Evolutionary conservation across 2,329 filamentous ascomycete genomes (phyloP).

Genomic region (Sphaerulina musiva): DNA sequence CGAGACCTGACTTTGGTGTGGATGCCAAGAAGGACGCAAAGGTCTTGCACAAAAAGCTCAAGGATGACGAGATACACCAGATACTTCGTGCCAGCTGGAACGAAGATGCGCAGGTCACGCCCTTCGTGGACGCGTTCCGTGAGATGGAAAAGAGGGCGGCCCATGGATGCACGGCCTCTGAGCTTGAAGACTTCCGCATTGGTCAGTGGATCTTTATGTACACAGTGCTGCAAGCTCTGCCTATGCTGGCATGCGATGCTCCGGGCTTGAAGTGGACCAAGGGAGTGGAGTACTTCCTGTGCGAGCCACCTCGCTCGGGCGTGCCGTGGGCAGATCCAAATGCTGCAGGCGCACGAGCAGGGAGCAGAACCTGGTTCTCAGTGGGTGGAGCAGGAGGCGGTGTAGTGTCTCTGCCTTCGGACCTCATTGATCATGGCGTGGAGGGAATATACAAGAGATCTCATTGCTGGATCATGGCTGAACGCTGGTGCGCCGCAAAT

Average conservation of each 20-base stretch:
- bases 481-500: constrained; percentile 51
- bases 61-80: constrained; percentile 68
- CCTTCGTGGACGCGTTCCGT: constrained; percentile 64
- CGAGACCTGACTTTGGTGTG: constrained; percentile 60
- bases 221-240: constrained; percentile 67
- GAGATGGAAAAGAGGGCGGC: constrained; percentile 65
- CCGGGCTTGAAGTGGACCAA: constrained; percentile 62
- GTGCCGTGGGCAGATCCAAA: constrained; percentile 60
- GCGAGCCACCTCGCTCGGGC: constrained; percentile 64
- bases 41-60: constrained; percentile 63
- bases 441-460: constrained; percentile 63
- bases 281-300: constrained; percentile 75
- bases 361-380: constrained; percentile 61
- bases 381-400: constrained; percentile 57
- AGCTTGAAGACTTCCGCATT: constrained; percentile 63
- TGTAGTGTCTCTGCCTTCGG: constrained; percentile 56
- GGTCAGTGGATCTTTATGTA: constrained; percentile 81
- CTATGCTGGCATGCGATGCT: constrained; percentile 70
- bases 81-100: constrained; percentile 80
- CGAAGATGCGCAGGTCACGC: constrained; percentile 55
- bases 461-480: constrained; percentile 62
- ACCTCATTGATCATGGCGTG: constrained; percentile 59
- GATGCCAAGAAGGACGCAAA: constrained; percentile 69
- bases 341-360: constrained; percentile 42
- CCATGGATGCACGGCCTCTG: constrained; percentile 56